Base-by-base conservation (phyloP, 2,329 filamentous ascomycete genomes). In the Alternaria brassicicola region DNA sequence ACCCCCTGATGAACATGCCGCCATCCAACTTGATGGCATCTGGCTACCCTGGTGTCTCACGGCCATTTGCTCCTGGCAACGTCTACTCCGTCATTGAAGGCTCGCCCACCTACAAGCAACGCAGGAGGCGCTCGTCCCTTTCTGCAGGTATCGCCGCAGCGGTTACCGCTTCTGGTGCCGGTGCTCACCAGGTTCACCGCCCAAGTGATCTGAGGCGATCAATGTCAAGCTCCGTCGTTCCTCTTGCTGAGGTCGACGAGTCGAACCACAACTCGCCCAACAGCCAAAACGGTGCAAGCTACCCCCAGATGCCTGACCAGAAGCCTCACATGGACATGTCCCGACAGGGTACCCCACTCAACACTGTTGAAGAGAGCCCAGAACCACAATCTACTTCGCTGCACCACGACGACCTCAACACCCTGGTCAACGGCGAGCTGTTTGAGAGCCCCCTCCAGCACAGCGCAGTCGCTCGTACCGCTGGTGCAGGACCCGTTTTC, bases 101-200 rank as follows among this genome's bases (percentile, higher is more conserved):
- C 47, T 99, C 95, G 26, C 95, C 95, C 12, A 98, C 95, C 35
- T 99, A 99, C 83, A 99, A 99, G 86, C 95, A 98, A 83, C 88
- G 95, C 70, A 87, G 95, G 77, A 88, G 95, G 67, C 90, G 95
- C 63, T 97, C 95, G 33, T 98, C 94, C 39, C 92, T 98, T 63
- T 93, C 94, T 23, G 89, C 91, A 12, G 87, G 89, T 66, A 87
- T 93, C 76, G 88, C 90, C 60, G 86, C 89, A 65, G 87, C 89
- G 63, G 86, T 89, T n/a, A 84, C 86, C 45, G 82, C 84, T 21
- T 84, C 82, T 55, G 75, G 78, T 17, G 77, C 77, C 35, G 49
- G 49, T 43, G 83, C 82, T 56, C 86, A 88, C 68, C 84, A 85
- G 56, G 84, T 85, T 15, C 91, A 96, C 80, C 86, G 91, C 65